These are phyloP conservation scores for Aspergillus viridinutans DNA, from an alignment of 2,329 filamentous ascomycete genomes.

Conservation along the genomic window DNA sequence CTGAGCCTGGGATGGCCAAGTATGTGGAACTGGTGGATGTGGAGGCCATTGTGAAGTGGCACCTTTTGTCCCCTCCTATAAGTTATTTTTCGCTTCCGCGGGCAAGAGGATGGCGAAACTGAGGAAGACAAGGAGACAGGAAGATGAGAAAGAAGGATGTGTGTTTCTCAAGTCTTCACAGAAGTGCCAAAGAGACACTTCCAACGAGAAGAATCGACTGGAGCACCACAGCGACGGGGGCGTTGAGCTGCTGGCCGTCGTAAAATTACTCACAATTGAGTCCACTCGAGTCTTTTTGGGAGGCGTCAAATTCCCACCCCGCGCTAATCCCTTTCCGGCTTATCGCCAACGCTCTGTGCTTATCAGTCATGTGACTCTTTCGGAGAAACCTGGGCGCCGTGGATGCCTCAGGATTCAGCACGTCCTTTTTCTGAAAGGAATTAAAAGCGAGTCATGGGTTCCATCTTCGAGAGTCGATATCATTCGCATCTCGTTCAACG, in stretches of 20 bases:
- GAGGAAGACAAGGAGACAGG: neutral
- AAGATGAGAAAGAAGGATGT: slow-evolving; percentile 1
- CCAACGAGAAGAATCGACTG: slow-evolving; percentile 15
- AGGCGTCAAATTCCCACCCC: slow-evolving; percentile 13
- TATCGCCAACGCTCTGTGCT: slow-evolving; percentile 14
- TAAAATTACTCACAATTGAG: slow-evolving; percentile 11
- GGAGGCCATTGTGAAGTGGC: slow-evolving; percentile 30
- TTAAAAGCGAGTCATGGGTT: neutral
- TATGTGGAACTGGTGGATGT: slow-evolving; percentile 25
- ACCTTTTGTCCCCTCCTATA: slow-evolving; percentile 4
- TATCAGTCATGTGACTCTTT: slow-evolving; percentile 19
- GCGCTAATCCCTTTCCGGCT: slow-evolving; percentile 25
- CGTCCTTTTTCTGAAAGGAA: neutral
- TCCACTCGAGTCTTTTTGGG: slow-evolving; percentile 6
- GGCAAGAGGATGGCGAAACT: neutral
- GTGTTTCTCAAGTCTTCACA: slow-evolving; percentile 11
- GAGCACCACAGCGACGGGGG: slow-evolving; percentile 13
- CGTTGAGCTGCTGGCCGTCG: slow-evolving; percentile 16
- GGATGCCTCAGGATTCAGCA: slow-evolving; percentile 2
- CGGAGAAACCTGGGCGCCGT: neutral
- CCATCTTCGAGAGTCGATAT: neutral
- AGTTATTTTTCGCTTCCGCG: neutral
- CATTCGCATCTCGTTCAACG: neutral
- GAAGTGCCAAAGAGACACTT: slow-evolving; percentile 17
- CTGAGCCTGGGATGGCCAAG: slow-evolving; percentile 37